phyloP scores from a whole-genome alignment of 768 basidiomycete species.

The Hypholoma sublateritium region DNA sequence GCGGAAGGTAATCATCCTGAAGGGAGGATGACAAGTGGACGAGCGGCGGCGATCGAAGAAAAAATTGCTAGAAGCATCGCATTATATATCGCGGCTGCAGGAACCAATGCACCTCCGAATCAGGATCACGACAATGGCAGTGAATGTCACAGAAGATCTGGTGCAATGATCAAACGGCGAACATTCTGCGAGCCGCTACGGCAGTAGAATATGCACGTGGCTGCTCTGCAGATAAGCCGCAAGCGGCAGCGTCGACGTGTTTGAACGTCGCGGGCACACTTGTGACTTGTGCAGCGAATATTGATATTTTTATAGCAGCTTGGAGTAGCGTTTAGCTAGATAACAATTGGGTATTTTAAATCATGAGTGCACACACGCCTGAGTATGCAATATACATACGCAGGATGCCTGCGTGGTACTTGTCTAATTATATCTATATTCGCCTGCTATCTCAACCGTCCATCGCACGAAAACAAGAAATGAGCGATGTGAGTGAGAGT shows the following conservation, averaged over 20 bases:
- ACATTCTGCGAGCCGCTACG: neutral
- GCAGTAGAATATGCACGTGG: neutral
- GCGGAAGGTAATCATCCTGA: constrained; percentile 15
- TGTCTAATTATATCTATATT: constrained; percentile 8
- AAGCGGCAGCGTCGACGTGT: neutral
- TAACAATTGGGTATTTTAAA: neutral
- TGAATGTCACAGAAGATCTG: neutral
- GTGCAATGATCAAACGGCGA: neutral
- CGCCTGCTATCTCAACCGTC: constrained; percentile 18
- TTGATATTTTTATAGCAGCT: neutral
- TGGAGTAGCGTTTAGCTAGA: neutral
- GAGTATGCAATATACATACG: neutral
- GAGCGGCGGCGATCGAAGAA: neutral
- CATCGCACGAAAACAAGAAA: neutral
- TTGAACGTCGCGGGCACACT: neutral
- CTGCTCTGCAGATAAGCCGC: neutral
- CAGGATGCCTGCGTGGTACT: constrained; percentile 13
- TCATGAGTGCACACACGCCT: neutral
- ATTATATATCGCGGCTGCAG: constrained; percentile 12
- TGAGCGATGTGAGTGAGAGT: neutral
- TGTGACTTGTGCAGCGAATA: neutral
- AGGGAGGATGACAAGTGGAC: neutral
- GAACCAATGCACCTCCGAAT: neutral
- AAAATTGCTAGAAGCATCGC: neutral
- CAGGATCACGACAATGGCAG: neutral